Base-by-base conservation (phyloP, 164 flowering plant genomes). In the Vitis labrusca region DNA sequence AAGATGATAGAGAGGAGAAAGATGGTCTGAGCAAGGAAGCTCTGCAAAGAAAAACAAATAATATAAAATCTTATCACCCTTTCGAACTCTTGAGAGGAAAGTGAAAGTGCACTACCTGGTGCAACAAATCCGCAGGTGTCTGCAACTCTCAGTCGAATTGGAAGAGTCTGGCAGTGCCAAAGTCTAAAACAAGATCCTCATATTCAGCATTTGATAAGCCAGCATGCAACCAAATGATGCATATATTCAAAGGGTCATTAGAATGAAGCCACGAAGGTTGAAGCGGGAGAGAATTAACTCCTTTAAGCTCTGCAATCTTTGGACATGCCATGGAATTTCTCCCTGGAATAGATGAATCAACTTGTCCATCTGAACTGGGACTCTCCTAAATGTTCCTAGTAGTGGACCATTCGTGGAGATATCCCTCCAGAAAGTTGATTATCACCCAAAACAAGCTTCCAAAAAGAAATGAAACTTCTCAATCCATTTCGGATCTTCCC, bases 401-500 rank as follows among this genome's bases (percentile, higher is more conserved):
- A 71, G 66, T 5, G 64, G 10, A 0, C 78, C 75, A 29, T 0
- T 13, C 0, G 67, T 8, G 29, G 3, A 9, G 80, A 82, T 11
- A 82, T 60, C 4, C 11, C 9, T 8, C 73, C 73, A 10, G 69
- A 63, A 9, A 74, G 69, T 2, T 59, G 23, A 64, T 73, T 73
- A 13, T 47, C 53, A 10, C 67, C 57, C 65, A 59, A 58, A 9
- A 23, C 37, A 10, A 74, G 64, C 4, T 15, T 47, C 13, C 50
- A 58, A 52, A 74, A 16, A 14, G 63, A 49, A 29, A 44, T 23
- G 10, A 69, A 23, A 2, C 23, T 64, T 9, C 60, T 61, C 17
- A 74, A 17, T 37, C 70, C 69, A 32, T 47, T 60, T 12, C 70
- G 77, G 13, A 74, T 70, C 32, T 59, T 29, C 27, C 73, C 77